Base-by-base conservation (phyloP, 805 yeast species). In the Kodamaea restingae region DNA sequence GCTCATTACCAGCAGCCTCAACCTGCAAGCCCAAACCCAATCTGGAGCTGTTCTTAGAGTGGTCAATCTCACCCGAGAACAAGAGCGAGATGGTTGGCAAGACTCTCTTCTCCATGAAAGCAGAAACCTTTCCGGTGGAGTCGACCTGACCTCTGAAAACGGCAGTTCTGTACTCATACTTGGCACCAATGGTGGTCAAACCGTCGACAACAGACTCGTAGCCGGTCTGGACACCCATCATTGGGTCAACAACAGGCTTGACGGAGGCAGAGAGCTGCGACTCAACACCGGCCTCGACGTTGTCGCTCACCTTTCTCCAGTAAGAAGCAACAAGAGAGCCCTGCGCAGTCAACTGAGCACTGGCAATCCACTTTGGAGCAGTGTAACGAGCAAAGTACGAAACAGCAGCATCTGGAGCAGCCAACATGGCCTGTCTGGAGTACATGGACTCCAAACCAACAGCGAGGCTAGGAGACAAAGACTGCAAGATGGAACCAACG, bases 131-230 rank as follows among this genome's bases (percentile, higher is more conserved):
- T 67, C 98, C 98, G 44, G 76, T 72, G 37, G 95, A 80, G 69
- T 88, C 96, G 46, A 93, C 59, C 66, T 90, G 95, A 58, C 97
- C 96, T 69, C 98, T 81, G 79, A 88, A 88, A 39, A 88, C 82
- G 42, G 95, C 83, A 68, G 88, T 95, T 72, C 97, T 88, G 77
- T 88, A 93, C 72, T 93, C 98, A 68, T 91, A 91, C 71, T 91
- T 93, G 55, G 96, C 95, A 68, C 97, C 98, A 42, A 91, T 61
- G 44, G 96, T 85, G 53, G 98, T 90, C 55, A 78, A 76, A 58
- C 95, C 98, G 60, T 91, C 96, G 43, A 90, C 73, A 32, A 83
- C 80, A 24, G 95, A 86, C 61, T 86, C 88, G 53, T 81, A 78
- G 44, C 91, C 90, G 48, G 85, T 79, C 58, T 91, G 84, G 39